Base-by-base conservation (phyloP, 148 eudicot genomes). In the Bassia scoparia region DNA sequence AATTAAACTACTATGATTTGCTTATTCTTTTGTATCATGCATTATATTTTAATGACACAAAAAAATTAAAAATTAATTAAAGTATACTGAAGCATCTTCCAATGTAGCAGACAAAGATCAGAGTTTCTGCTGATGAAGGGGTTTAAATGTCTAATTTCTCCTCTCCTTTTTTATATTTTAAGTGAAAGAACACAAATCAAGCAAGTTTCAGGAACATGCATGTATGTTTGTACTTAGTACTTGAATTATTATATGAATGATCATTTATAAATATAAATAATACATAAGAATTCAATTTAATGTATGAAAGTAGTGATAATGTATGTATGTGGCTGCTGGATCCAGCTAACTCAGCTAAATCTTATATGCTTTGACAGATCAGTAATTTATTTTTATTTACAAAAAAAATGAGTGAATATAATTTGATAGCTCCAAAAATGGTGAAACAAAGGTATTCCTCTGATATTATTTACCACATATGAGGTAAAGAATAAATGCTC, bases 181-280 rank as follows among this genome's bases (percentile, higher is more conserved):
- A 78, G 23, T 34, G n/a, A 56, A 72, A 60, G 70, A 74, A 63
- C 67, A 71, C 78, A 79, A 79, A 74, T 73, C 77, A 74, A 74
- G 75, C 66, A 74, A 74, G 74, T 69, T 79, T 61, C 52, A 74
- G 78, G 67, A 74, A 64, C 82, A 79, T 79, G 82, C 74, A 79
- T 74, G 71, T 74, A 79, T 74, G 71, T 74, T 79, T 70, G 75
- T 74, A 70, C 78, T 70, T 74, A 70, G 66, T 68, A 79, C 78
- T 61, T 49, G 34, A 50, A 41, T 68, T 37, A 50, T 78, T 67
- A 58, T 48, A 59, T 67, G 61, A 44, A 59, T 67, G 35, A 31
- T 61, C 69, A 74, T n/a, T n/a, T 41, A 55, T 73, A 68, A 61
- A 68, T 48, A 59, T 53, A 24, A 61, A 49, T 72, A 41, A 27